A percentile compares a stretch with the other conserved stretches of the same genome.
Evolutionary conservation across 2,329 filamentous ascomycete genomes (phyloP).

Genomic region (Colletotrichum graminicola): DNA sequence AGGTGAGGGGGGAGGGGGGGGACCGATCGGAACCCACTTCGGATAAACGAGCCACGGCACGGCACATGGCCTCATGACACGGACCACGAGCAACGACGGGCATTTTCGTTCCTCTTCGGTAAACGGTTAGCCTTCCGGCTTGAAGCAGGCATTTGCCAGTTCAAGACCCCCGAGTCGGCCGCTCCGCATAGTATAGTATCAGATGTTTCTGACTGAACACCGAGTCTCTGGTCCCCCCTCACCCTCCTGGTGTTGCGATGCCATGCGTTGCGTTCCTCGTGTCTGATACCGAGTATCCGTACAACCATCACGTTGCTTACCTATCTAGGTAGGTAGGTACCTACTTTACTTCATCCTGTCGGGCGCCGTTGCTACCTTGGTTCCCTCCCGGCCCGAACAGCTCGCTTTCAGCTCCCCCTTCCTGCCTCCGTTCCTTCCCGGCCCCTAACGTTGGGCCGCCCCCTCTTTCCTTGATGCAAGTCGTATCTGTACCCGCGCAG

Average conservation of each 20-base stretch:
- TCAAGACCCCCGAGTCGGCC: no score
- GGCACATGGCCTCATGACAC: constrained; percentile 15
- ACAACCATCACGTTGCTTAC: no score
- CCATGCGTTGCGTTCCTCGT: no score
- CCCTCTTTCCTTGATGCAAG: background rate
- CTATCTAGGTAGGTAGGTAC: no score
- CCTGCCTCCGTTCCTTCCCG: background rate
- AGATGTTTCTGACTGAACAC: background rate
- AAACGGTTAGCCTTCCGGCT: background rate
- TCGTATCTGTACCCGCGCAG: background rate
- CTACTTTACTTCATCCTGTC: no score
- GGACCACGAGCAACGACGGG: constrained; percentile 1
- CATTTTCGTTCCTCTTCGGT: background rate
- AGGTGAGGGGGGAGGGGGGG: background rate
- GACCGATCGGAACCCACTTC: constrained; percentile 1
- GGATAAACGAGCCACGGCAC: constrained; percentile 18
- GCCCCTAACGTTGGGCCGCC: background rate
- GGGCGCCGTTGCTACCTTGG: no score
- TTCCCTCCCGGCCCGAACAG: no score
- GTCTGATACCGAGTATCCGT: background rate
- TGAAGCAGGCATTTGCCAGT: constrained; percentile 1
- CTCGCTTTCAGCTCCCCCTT: background rate
- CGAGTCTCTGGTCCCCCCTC: background rate
- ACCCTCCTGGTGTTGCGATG: background rate
- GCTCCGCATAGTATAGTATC: no score